These are phyloP conservation scores for sweet orange (Citrus sinensis) DNA, from an alignment of 345 rosid genomes.

Conservation along the genomic window DVS_A1.0 CM039162.1:7700001-7700500, in stretches of 20 bases:
- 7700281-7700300: background rate
- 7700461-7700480: slow-evolving; percentile 83
- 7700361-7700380: background rate
- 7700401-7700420: background rate
- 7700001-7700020: background rate
- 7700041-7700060: background rate
- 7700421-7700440: slow-evolving; percentile 76
- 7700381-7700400: background rate
- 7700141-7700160: rapidly evolving
- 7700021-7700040: background rate
- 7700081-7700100: too few relatives aligned
- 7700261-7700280: background rate
- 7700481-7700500: slow-evolving; percentile 71
- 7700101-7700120: too few relatives aligned
- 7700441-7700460: slow-evolving; percentile 65
- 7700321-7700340: background rate
- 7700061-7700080: too few relatives aligned
- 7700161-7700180: too few relatives aligned
- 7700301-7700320: background rate
- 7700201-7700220: too few relatives aligned
- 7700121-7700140: too few relatives aligned
- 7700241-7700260: too few relatives aligned
- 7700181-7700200: too few relatives aligned
- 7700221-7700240: too few relatives aligned
- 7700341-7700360: background rate